These are phyloP conservation scores for Saccharomycopsis oosterbeekiorum DNA, from an alignment of 805 yeast species.

Conservation along the genomic window DNA sequence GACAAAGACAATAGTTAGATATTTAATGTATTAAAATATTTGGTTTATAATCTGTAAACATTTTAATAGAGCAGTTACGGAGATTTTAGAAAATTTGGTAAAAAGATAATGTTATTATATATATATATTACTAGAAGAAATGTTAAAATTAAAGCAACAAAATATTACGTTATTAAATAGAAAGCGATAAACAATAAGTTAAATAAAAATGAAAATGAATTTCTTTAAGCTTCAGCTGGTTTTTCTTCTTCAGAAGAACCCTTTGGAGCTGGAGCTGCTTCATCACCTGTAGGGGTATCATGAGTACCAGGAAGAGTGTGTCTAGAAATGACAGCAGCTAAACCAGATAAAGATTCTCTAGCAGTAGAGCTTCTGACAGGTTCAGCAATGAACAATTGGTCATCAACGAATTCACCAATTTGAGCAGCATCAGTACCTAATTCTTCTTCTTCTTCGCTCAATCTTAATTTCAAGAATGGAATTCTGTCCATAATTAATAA, in stretches of 20 bases:
- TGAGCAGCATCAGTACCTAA: slow-evolving; percentile 82
- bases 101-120: background rate
- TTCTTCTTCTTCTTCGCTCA: slow-evolving; percentile 78
- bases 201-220: background rate
- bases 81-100: background rate
- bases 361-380: slow-evolving; percentile 51
- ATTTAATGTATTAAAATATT: background rate
- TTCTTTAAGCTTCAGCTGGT: slow-evolving; percentile 11
- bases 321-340: slow-evolving; percentile 10
- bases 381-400: slow-evolving; percentile 61
- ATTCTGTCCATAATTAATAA: slow-evolving; percentile 58
- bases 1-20: background rate
- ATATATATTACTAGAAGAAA: background rate
- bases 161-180: background rate
- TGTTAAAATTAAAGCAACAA: background rate
- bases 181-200: background rate
- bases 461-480: slow-evolving; percentile 75
- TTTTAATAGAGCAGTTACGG: background rate
- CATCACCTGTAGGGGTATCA: slow-evolving; percentile 9
- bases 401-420: slow-evolving; percentile 80
- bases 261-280: slow-evolving; percentile 12
- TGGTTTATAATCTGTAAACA: background rate
- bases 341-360: slow-evolving; percentile 9
- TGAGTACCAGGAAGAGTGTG: slow-evolving; percentile 10
- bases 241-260: slow-evolving; percentile 14